Evolutionary conservation across 2,329 filamentous ascomycete species (phyloP).

Genomic region (Arthrobotrys sphaeroides): DNA sequence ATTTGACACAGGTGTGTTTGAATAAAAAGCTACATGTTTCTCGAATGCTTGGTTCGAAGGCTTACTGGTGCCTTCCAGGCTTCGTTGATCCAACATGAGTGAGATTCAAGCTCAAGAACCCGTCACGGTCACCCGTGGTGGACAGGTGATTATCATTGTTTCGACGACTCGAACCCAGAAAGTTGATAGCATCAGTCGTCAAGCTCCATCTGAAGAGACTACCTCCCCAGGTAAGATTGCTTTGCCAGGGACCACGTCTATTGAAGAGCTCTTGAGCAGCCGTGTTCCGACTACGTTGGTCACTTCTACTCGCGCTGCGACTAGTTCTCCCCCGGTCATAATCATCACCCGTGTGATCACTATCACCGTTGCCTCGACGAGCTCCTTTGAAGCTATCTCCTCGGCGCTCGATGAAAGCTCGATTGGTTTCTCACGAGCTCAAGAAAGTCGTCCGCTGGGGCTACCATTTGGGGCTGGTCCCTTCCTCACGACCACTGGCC

Average conservation of each 20-base stretch:
- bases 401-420: not conserved
- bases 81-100: not conserved
- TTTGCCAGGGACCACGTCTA: not conserved
- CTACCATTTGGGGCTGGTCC: constrained; percentile 17
- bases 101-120: not conserved
- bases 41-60: too few species aligned
- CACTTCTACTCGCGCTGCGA: not conserved
- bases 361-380: not conserved
- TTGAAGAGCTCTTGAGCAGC: not conserved
- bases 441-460: not conserved
- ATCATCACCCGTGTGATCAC: constrained; percentile 30
- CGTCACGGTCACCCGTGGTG: constrained; percentile 19
- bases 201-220: not conserved
- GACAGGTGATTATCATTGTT: constrained; percentile 18
- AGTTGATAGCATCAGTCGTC: not conserved
- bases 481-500: constrained; percentile 1
- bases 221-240: not conserved
- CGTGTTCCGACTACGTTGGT: constrained; percentile 16
- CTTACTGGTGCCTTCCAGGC: not conserved
- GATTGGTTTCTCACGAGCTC: not conserved
- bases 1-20: too few species aligned
- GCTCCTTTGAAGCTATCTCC: not conserved
- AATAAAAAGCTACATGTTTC: too few species aligned
- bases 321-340: not conserved
- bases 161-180: constrained; percentile 11